These are phyloP conservation scores for Roridomyces roridus DNA, from an alignment of 768 basidiomycete species.

Conservation along the genomic window DNA sequence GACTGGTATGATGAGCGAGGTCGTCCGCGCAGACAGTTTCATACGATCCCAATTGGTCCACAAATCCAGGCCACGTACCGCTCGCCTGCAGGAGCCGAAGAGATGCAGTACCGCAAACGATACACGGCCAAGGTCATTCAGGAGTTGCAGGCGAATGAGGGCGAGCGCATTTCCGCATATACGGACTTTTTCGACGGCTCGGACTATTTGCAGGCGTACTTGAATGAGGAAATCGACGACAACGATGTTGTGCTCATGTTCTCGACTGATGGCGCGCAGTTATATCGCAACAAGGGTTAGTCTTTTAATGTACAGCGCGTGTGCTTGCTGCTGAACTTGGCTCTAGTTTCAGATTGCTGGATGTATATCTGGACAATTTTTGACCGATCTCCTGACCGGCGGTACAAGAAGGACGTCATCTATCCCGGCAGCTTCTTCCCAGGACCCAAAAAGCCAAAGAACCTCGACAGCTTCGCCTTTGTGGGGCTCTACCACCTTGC, in stretches of 20 bases:
- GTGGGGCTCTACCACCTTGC: constrained; percentile 29
- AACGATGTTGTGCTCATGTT: constrained; percentile 24
- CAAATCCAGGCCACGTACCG: no score
- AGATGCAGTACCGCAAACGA: no score
- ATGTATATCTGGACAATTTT: constrained; percentile 41
- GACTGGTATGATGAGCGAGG: constrained; percentile 37
- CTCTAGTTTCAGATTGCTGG: no score
- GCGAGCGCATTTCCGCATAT: background rate
- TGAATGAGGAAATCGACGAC: constrained; percentile 29
- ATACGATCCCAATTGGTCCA: no score
- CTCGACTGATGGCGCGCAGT: constrained; percentile 32
- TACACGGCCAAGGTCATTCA: constrained; percentile 29
- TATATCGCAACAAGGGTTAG: constrained; percentile 37
- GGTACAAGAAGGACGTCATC: constrained; percentile 33
- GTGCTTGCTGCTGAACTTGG: no score
- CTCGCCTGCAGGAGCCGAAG: no score
- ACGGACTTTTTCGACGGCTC: constrained; percentile 36
- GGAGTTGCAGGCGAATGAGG: constrained; percentile 9
- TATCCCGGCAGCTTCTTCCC: constrained; percentile 27
- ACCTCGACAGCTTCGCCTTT: no score
- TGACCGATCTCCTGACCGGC: constrained; percentile 30
- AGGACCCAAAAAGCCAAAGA: constrained; percentile 30
- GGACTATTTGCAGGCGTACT: constrained; percentile 33
- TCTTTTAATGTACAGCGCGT: no score
- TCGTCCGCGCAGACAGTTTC: no score